Percentiles rank a stretch among this genome's conserved stretches.
phyloP scores from a whole-genome alignment of 352 stramenopile genomes.

The Globisporangium apiculatum region DNA sequence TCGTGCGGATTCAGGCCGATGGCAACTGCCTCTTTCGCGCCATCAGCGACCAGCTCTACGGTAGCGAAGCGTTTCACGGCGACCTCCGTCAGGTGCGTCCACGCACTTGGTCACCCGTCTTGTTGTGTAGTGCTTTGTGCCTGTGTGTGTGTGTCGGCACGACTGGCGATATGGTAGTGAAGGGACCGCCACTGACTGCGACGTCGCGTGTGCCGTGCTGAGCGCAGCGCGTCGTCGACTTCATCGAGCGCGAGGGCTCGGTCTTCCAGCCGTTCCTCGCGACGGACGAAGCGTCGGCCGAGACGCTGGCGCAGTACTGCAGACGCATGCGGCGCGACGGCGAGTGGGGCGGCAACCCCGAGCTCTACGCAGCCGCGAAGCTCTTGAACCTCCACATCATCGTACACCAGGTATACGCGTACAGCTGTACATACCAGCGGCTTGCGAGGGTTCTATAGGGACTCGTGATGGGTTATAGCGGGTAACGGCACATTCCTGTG shows the following conservation, averaged over 20 bases:
- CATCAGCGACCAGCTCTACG: slow-evolving; percentile 54
- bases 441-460: slow-evolving; percentile 1
- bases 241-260: slow-evolving; percentile 28
- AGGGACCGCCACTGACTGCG: too few relatives aligned
- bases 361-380: slow-evolving; percentile 48
- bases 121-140: too few relatives aligned
- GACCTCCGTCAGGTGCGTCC: slow-evolving; percentile 25
- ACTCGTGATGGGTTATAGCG: too few relatives aligned
- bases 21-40: slow-evolving; percentile 54
- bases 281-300: slow-evolving; percentile 5
- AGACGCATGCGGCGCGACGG: slow-evolving; percentile 37
- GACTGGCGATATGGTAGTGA: too few relatives aligned
- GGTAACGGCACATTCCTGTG: too few relatives aligned
- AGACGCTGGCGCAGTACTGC: slow-evolving; percentile 29
- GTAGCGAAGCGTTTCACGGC: slow-evolving; percentile 28
- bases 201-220: too few relatives aligned
- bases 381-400: slow-evolving; percentile 58
- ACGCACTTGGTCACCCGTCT: too few relatives aligned
- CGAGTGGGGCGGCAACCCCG: slow-evolving; percentile 52
- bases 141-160: too few relatives aligned
- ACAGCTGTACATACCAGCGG: too few relatives aligned
- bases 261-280: slow-evolving; percentile 42
- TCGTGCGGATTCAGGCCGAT: slow-evolving; percentile 25
- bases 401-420: slow-evolving; percentile 29
- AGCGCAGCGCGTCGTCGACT: slow-evolving; percentile 26